Conservation (phyloP, 495 filamentous ascomycete species). For the Penicillium pulvis region DNA sequence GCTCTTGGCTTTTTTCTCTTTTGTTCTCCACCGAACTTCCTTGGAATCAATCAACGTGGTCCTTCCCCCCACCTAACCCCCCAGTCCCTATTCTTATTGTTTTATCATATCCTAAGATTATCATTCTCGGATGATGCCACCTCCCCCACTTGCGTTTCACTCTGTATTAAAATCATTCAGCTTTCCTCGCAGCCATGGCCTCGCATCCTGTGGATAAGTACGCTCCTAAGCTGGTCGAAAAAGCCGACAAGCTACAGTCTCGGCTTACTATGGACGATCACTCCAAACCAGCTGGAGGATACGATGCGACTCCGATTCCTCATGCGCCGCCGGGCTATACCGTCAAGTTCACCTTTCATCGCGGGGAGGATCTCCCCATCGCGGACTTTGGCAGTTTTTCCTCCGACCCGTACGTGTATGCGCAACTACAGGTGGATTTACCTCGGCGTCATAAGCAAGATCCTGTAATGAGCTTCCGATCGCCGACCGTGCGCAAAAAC, state of each 20-base stretch:
- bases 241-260: constrained; percentile 60
- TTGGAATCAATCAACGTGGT: background rate
- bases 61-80: background rate
- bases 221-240: constrained; percentile 54
- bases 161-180: background rate
- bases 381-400: constrained; percentile 76
- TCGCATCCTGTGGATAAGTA: constrained; percentile 36
- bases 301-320: constrained; percentile 75
- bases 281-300: constrained; percentile 69
- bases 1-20: constrained; percentile 1
- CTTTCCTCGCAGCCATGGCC: constrained; percentile 20
- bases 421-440: constrained; percentile 63
- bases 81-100: background rate
- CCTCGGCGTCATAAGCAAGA: constrained; percentile 79
- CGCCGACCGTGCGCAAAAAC: constrained; percentile 68
- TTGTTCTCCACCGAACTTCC: constrained; percentile 4
- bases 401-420: constrained; percentile 81
- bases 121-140: constrained; percentile 4
- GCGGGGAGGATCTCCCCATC: constrained; percentile 75
- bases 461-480: constrained; percentile 69
- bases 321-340: constrained; percentile 74
- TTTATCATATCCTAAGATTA: constrained; percentile 2
- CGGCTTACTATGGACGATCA: constrained; percentile 40
- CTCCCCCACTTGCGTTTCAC: background rate
- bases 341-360: constrained; percentile 81